These are phyloP conservation scores for Huiozyma naganishii DNA, from an alignment of 805 yeast genomes.

Conservation along the genomic window DNA sequence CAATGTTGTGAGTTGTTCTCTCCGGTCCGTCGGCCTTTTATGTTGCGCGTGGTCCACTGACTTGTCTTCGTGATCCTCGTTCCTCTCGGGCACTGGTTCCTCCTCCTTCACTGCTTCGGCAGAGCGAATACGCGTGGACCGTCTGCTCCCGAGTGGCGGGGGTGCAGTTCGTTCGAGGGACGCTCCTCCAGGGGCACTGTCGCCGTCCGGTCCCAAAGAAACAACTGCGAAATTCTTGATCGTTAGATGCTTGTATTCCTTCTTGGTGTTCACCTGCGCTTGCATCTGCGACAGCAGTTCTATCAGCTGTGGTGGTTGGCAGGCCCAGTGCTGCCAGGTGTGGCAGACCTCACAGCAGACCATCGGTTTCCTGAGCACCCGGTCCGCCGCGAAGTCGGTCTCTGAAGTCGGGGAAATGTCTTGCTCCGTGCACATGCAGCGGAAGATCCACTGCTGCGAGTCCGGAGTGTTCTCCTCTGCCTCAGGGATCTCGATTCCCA, in stretches of 20 bases:
- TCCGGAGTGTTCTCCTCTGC: constrained; percentile 11
- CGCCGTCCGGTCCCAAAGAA: constrained; percentile 8
- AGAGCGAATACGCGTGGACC: constrained; percentile 1
- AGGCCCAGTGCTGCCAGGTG: constrained; percentile 28
- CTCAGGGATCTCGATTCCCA: constrained; percentile 11
- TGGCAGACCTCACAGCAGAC: constrained; percentile 26
- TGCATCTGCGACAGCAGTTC: neutral
- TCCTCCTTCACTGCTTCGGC: neutral
- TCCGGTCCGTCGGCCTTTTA: constrained; percentile 19
- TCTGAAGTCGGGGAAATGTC: neutral
- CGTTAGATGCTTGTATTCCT: neutral
- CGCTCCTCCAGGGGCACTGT: neutral
- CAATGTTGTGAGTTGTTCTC: constrained; percentile 4
- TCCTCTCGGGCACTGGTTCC: neutral
- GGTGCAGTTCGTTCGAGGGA: too few relatives aligned
- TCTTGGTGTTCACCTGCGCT: neutral
- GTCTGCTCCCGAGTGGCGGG: neutral
- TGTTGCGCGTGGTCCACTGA: neutral
- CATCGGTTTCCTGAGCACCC: constrained; percentile 12
- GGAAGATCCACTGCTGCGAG: constrained; percentile 22
- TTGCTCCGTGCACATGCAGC: constrained; percentile 14
- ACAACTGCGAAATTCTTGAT: constrained; percentile 15
- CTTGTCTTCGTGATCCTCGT: neutral
- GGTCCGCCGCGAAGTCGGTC: constrained; percentile 2
- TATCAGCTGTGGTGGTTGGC: constrained; percentile 8